Base-by-base conservation (phyloP, 371 early-diverging fungal genomes). In the Mucor irregularis region DNA sequence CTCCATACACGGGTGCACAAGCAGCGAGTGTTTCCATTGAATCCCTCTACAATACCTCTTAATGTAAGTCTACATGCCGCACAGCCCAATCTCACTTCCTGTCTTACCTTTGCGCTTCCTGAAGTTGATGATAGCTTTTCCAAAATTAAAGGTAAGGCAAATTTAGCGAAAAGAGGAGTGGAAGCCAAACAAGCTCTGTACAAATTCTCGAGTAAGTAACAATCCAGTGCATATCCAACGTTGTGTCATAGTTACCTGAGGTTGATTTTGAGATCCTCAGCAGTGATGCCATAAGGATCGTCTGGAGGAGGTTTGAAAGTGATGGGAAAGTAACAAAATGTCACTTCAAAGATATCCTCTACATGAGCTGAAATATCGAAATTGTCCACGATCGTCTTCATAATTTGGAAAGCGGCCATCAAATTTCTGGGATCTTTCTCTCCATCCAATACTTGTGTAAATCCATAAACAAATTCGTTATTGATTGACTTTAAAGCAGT, bases 301-400 rank as follows among this genome's bases (percentile, higher is more conserved):
- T 91, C 91, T 30, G 94, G 94, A 0, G 95, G 93, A 6, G 96
- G 91, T 67, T 90, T 89, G 71, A 97, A 99, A 2, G 99, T 97
- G 65, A 99, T 98, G 0, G 99, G 99, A 64, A 99, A 99, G 78
- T 99, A 99, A 77, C 97, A 96, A 56, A 93, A 98, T 22, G 92
- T 85, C 16, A 94, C 89, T 56, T 98, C 97, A 65, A 98, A 98
- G 39, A 97, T 61, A 61, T 94, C 94, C 85, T 95, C 92, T 5
- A 87, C 85, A 64, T 90, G 82, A 28, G 81, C 70, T 6, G 83
- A 70, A 40, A 93, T 87, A 66, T 95, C 91, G 47, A 92, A 88
- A 35, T 84, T 73, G 9, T 71, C 58, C 9, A 85, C 81, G 19
- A 97, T 84, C 33, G 50, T 61, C 34, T 81, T 79, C 51, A 90